phyloP scores from a whole-genome alignment of 169 alveolate genomes.

The Plasmodium fragile region DNA sequence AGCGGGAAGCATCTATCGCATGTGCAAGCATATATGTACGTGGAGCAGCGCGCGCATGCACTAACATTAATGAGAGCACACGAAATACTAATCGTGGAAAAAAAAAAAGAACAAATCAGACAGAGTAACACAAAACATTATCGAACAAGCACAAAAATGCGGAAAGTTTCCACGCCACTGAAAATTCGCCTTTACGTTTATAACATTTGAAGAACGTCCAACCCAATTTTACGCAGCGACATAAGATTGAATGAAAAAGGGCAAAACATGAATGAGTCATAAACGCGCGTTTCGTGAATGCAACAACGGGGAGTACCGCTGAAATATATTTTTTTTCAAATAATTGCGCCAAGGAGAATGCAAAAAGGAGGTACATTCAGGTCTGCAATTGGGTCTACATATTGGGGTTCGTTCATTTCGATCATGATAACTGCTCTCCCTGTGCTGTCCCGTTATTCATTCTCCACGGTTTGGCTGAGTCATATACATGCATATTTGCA shows the following conservation, averaged over 20 bases:
- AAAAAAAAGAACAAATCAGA: background rate
- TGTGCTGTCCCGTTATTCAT: background rate
- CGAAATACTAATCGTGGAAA: background rate
- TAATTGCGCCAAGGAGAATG: background rate
- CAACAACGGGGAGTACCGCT: background rate
- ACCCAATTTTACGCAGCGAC: background rate
- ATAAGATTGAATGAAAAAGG: background rate
- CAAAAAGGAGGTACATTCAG: background rate
- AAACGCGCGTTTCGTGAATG: background rate
- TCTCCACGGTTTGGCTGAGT: background rate
- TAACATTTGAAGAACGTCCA: background rate
- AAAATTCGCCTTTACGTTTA: background rate
- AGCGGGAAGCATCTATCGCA: background rate
- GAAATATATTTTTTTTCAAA: background rate
- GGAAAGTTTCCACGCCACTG: background rate
- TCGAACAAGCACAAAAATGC: background rate
- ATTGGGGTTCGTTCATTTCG: background rate
- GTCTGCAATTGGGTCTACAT: background rate
- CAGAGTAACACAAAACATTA: background rate
- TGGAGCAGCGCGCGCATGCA: background rate
- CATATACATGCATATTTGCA: no score
- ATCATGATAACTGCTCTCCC: background rate
- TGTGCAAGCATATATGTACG: background rate
- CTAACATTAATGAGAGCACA: background rate
- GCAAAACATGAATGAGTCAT: background rate